Evolutionary conservation across 1,284 basidiomycete genomes (phyloP), one percentile per base, ranked within the genome.

Genomic region (Cerioporus squamosus): DNA sequence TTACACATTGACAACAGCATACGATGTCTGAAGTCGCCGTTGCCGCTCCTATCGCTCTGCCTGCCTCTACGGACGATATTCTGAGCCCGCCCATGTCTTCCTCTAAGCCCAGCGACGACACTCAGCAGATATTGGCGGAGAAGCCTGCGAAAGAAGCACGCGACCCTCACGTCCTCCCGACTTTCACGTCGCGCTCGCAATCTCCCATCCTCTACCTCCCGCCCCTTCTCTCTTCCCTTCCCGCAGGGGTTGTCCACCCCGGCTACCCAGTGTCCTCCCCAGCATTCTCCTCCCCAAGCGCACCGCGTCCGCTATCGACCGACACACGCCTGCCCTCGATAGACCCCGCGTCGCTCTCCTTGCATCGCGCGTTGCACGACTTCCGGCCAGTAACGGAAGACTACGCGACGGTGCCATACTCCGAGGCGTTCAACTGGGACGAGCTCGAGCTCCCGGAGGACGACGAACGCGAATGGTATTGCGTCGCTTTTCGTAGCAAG

Each of bases 381-480:
- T 95, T 97, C 76, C 79, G 70, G 22, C 91, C 93, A 0, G 46
- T 83, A 3, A 81, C 82, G 1, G 68, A 74, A 0, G 72, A 86
- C 38, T 96, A 96, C 63, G 88, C 93, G 0, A 68, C 66, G 15
- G 74, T 73, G 3, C 78, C 85, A 4, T 97, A 95, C 67, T 74
- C 76, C 1, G 78, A 86, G 33, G 90, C 91, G 0, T 97, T 97
- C 80, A 97, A 96, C 71, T 97, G 94, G 94, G 67, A 74, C n/a
- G 81, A 90, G 45, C 77, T 97, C 1, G 68, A 72, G 4, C 78
- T 94, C 15, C 88, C 88, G 1, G 75, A 76, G 51, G 81, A 89
- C 2, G 82, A 91, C 43, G 89, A 91, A 64, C 77, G 91, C 51
- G 92, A 95, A 65, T 95, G 93, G 93, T 97, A 95, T 71, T 88